These are phyloP conservation scores for Croton laevigatus DNA, from an alignment of 441 rosid genomes.

Conservation along the genomic window DNA sequence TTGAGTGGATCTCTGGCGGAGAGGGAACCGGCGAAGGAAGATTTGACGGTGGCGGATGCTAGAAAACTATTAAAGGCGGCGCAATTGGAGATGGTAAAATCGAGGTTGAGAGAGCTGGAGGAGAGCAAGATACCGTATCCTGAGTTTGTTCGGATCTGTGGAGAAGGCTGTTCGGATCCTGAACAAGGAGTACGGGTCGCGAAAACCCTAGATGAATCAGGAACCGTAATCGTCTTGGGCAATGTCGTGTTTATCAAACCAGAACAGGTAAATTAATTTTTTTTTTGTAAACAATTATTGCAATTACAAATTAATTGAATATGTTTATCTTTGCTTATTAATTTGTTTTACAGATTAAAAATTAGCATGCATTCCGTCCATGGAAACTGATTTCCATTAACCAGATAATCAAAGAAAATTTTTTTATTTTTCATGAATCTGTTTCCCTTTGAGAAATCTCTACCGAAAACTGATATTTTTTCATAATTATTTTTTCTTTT, in stretches of 20 bases:
- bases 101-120: constrained; percentile 56
- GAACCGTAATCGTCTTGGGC: constrained; percentile 74
- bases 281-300: neutral
- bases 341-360: constrained; percentile 34
- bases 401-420: constrained; percentile 21
- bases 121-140: constrained; percentile 48
- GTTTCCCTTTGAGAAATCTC: too few species aligned
- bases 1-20: constrained; percentile 21
- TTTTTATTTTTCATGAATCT: constrained; percentile 12
- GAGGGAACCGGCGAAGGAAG: constrained; percentile 21
- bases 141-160: constrained; percentile 62
- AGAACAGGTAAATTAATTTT: constrained; percentile 56
- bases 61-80: constrained; percentile 69
- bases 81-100: constrained; percentile 66
- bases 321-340: neutral
- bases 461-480: constrained; percentile 68
- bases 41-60: constrained; percentile 57
- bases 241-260: constrained; percentile 63
- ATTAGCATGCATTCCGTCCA: constrained; percentile 16
- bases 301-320: neutral
- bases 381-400: constrained; percentile 32
- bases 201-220: constrained; percentile 68
- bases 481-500: constrained; percentile 41
- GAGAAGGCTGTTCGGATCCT: constrained; percentile 60
- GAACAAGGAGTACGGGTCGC: constrained; percentile 52